Evolutionary conservation across 345 rosid species (phyloP).

Genomic region (Rhodamnia argentea): DNA sequence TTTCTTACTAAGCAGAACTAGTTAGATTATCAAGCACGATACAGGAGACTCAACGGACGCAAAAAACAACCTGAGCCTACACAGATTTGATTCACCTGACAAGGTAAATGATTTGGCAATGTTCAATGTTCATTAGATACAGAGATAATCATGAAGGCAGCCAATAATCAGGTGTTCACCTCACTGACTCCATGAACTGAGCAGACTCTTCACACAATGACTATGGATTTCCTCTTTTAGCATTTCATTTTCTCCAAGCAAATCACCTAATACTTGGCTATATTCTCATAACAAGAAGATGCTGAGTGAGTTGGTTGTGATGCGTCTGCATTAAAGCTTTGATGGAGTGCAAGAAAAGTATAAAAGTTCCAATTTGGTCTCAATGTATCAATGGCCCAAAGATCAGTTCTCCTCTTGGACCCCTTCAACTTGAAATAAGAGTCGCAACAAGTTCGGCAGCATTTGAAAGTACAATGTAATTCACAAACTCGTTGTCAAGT

Average conservation of each 20-base stretch:
- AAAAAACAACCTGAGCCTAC: not conserved
- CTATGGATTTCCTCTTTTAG: not conserved
- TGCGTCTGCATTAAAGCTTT: not conserved
- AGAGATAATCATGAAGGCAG: not conserved
- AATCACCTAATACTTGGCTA: not conserved
- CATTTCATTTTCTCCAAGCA: not conserved
- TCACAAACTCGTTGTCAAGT: not conserved
- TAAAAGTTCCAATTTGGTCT: not conserved
- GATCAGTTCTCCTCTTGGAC: not conserved
- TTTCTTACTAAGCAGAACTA: not conserved
- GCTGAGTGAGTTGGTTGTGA: not conserved
- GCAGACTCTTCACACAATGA: not conserved
- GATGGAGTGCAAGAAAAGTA: not conserved
- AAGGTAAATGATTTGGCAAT: not conserved
- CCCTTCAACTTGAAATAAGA: not conserved
- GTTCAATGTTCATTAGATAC: not conserved
- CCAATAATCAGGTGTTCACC: not conserved
- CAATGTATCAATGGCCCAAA: not conserved
- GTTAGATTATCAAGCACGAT: not conserved
- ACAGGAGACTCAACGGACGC: not conserved
- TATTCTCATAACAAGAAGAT: not conserved
- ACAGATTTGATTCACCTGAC: not conserved
- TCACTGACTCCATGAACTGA: not conserved
- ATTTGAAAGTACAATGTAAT: not conserved
- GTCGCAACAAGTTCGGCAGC: not conserved